Percentiles rank a stretch among this genome's conserved stretches.
These are phyloP conservation scores for Camellia japonica DNA, from an alignment of 148 eudicot species.

Conservation along the genomic window DNA sequence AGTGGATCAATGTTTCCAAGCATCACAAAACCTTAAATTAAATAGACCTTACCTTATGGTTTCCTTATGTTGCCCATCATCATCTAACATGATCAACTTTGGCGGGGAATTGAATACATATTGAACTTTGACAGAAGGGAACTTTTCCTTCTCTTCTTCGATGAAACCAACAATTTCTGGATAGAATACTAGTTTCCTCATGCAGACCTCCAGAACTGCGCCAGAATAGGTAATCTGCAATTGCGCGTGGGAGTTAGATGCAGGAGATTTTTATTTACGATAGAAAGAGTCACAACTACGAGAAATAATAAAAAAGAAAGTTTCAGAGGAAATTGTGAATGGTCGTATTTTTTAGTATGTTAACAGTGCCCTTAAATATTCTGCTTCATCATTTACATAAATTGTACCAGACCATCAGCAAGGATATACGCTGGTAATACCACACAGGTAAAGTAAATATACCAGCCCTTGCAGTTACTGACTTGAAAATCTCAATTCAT, in stretches of 20 bases:
- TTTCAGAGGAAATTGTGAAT: not conserved
- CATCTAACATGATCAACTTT: slow-evolving; percentile 88
- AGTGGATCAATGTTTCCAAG: not conserved
- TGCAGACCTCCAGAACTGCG: slow-evolving; percentile 81
- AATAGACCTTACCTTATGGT: slow-evolving; percentile 2
- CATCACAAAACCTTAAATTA: not conserved
- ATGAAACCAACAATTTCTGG: slow-evolving; percentile 86
- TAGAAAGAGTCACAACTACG: not conserved
- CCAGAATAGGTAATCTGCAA: slow-evolving; percentile 72
- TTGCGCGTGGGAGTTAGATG: slow-evolving; percentile 7
- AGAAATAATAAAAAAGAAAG: not conserved
- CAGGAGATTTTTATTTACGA: not conserved
- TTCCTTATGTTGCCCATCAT: slow-evolving; percentile 48
- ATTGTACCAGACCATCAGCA: not conserved
- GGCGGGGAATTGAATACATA: slow-evolving; percentile 87
- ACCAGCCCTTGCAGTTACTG: not conserved
- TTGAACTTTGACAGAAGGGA: slow-evolving; percentile 70
- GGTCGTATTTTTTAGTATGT: not conserved
- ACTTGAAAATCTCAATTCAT: not conserved
- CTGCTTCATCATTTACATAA: not conserved
- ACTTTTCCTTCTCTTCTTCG: slow-evolving; percentile 86
- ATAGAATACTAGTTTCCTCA: slow-evolving; percentile 92
- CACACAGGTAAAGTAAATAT: not conserved
- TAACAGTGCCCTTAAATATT: not conserved
- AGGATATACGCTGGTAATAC: not conserved